phyloP scores from a whole-genome alignment of 2,329 filamentous ascomycete species.

The Botrytis medusae region DNA sequence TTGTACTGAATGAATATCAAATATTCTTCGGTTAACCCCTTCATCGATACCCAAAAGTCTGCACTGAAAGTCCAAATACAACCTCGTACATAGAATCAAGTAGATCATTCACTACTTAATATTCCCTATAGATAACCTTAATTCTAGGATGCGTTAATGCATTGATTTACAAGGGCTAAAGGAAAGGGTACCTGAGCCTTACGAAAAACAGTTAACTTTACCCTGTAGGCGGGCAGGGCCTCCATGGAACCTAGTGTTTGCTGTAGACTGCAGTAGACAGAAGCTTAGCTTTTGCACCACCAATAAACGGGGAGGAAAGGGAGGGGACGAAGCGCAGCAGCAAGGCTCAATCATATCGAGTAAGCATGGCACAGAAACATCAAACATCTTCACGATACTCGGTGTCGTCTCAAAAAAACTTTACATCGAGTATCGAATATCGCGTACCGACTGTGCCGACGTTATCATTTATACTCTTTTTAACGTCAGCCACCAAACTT shows the following conservation, averaged over 20 bases:
- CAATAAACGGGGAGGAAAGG: background rate
- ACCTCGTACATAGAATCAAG: background rate
- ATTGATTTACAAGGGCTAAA: constrained; percentile 2
- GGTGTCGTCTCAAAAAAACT: background rate
- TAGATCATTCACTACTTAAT: background rate
- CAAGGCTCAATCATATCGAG: background rate
- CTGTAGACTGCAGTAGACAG: background rate
- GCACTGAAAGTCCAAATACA: background rate
- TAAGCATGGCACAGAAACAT: background rate
- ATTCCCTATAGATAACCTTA: constrained; percentile 5
- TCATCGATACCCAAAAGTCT: background rate
- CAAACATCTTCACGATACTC: constrained; percentile 6
- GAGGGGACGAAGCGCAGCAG: background rate
- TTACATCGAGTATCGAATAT: background rate
- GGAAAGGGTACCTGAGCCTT: constrained; percentile 10
- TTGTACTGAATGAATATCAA: background rate
- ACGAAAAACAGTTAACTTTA: background rate
- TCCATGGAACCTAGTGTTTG: background rate
- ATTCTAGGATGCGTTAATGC: constrained; percentile 12
- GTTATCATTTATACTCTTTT: background rate
- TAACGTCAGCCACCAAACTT: constrained; percentile 1
- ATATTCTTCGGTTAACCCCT: background rate
- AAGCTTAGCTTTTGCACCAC: constrained; percentile 1
- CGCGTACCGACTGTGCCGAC: background rate
- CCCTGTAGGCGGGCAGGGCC: background rate